Base-by-base conservation (phyloP, 768 basidiomycete species). In the Boletus rubroflammeus region DNA sequence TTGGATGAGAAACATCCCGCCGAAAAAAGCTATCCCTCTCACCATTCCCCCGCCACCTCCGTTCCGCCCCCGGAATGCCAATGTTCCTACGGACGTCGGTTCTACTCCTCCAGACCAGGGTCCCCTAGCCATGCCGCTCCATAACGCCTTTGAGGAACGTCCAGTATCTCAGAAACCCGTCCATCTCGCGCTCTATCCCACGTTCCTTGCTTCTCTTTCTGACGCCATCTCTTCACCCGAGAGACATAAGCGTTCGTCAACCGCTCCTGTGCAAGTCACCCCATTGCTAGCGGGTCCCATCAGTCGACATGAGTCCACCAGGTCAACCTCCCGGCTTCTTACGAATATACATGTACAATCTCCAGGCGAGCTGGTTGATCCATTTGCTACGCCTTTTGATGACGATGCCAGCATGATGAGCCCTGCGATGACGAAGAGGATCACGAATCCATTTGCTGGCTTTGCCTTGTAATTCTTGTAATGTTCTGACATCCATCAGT, bases 381-480 rank as follows among this genome's bases (percentile, higher is more conserved):
- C 88, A 49, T 90, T 90, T 64, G 78, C 81, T 53, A 89, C 88
- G 47, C 88, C 89, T 8, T 90, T 90, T 68, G 89, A 90, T 67
- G 88, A 89, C 63, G 86, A 88, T 65, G 76, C 80, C 53, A 62
- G 62, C 32, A 67, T 75, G 34, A 64, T 60, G 45, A 58, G 59
- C 35, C 63, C 71, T 14, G 52, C 58, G 3, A 67, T 62, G 59
- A 63, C 69, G 55, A 79, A 77, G 73, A 79, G 78, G 61, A 73
- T 74, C 56, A 78, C 78, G 51, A 84, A 85, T 67, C 82, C 84
- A 2, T 84, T 83, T 57, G 47, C 64, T 7, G 69, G 64, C 13
- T 45, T 69, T 48, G 74, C 74, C 5, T 34, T 75, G 41, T 75
- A 64, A 63, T 53, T 29, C 19, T 45, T 32, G 50, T 38, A 40